Evolutionary conservation across 108 stramenopile species (phyloP).

Genomic region (Aurantiochytrium sp.): DNA sequence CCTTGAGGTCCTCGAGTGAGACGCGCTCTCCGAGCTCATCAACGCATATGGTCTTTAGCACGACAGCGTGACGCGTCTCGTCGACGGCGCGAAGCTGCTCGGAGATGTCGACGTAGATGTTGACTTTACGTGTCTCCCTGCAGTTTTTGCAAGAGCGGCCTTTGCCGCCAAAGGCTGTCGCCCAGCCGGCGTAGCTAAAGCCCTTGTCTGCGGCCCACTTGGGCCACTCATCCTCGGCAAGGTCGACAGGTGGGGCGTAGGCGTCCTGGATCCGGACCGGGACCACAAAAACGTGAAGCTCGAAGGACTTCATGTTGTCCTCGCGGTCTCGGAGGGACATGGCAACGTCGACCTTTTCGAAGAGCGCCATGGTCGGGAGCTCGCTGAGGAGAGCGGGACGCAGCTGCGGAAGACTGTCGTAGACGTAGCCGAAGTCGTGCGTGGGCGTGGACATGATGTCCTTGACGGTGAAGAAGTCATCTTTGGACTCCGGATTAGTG

Average conservation of each 20-base stretch:
- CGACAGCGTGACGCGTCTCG: neutral
- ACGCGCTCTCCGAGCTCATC: neutral
- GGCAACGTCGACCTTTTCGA: neutral
- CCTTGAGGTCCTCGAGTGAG: neutral
- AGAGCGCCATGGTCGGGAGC: neutral
- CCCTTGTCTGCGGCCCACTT: neutral
- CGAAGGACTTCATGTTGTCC: neutral
- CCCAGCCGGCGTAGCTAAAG: neutral
- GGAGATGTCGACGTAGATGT: neutral
- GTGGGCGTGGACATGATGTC: neutral
- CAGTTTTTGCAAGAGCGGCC: neutral
- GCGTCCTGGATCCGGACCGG: neutral
- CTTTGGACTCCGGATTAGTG: too few relatives aligned
- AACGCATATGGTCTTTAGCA: neutral
- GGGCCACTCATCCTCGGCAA: too few relatives aligned
- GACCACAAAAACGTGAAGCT: neutral
- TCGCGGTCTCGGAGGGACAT: neutral
- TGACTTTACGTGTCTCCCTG: neutral
- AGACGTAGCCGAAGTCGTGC: neutral
- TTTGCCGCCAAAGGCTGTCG: neutral
- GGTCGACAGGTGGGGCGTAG: too few relatives aligned
- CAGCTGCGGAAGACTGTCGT: neutral
- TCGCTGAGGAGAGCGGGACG: neutral
- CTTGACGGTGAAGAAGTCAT: neutral
- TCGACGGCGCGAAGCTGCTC: neutral